Conservation (phyloP, 768 basidiomycete genomes). For the Boletales sp. region DNA sequence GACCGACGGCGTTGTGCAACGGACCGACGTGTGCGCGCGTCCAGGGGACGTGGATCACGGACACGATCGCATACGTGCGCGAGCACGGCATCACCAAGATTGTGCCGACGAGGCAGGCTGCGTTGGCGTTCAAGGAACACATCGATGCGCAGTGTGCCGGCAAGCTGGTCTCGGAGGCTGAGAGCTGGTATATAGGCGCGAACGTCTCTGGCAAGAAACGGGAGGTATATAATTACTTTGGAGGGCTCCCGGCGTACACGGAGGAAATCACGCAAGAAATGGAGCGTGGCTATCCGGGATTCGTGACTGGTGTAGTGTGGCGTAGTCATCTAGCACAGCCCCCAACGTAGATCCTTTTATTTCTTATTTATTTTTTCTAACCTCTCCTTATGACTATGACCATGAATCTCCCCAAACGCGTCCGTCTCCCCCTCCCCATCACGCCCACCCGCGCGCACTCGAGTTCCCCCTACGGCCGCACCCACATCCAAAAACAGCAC, state of each 20-base stretch:
- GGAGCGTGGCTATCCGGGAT: conserved; percentile 9
- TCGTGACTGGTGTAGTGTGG: not conserved
- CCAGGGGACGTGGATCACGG: conserved; percentile 7
- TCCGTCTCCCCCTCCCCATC: not conserved
- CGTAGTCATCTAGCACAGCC: too few species aligned
- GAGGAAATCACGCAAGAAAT: conserved; percentile 7
- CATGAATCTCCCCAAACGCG: too few species aligned
- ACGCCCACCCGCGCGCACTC: conserved; percentile 46
- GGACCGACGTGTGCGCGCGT: conserved; percentile 4
- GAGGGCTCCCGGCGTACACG: not conserved
- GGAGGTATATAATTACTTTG: conserved; percentile 5
- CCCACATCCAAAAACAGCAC: conserved; percentile 78
- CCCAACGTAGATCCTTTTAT: too few species aligned
- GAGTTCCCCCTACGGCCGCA: conserved; percentile 76
- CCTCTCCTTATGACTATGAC: too few species aligned
- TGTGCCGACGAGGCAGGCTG: not conserved
- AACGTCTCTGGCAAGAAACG: conserved; percentile 10
- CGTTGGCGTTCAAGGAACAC: conserved; percentile 8
- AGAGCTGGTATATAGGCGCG: conserved; percentile 8
- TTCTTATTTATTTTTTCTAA: too few species aligned
- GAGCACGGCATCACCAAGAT: conserved; percentile 3
- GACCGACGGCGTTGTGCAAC: conserved; percentile 9
- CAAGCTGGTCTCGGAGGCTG: not conserved
- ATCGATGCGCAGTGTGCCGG: not conserved
- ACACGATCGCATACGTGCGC: conserved; percentile 9